phyloP scores from a whole-genome alignment of 208 protist genomes.

The Strigomonas oncopelti region DNA sequence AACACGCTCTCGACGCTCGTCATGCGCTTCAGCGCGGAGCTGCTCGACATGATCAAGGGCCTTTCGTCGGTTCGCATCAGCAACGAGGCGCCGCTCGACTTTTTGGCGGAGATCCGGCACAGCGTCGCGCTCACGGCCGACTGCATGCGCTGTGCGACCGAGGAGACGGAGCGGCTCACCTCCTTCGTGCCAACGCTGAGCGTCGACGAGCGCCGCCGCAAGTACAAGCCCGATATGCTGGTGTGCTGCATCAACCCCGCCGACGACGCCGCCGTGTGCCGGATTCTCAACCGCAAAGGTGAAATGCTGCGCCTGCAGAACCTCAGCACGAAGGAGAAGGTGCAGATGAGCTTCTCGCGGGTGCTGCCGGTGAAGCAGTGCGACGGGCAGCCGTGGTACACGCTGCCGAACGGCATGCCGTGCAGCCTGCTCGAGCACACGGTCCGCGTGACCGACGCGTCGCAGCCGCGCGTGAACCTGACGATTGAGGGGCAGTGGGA shows the following conservation, averaged over 20 bases:
- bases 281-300: conserved; percentile 4
- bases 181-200: conserved; percentile 63
- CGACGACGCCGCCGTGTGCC: conserved; percentile 5
- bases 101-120: conserved; percentile 71
- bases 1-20: conserved; percentile 62
- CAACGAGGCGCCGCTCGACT: conserved; percentile 69
- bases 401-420: conserved; percentile 59
- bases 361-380: conserved; percentile 83
- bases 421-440: conserved; percentile 81
- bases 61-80: conserved; percentile 67
- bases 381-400: conserved; percentile 60
- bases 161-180: conserved; percentile 27
- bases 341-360: conserved; percentile 27
- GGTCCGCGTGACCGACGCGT: conserved; percentile 42
- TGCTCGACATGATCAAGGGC: conserved; percentile 61
- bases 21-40: conserved; percentile 34
- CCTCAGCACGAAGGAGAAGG: conserved; percentile 16
- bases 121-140: conserved; percentile 58
- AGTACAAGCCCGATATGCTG: conserved; percentile 53
- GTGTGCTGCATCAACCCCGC: conserved; percentile 23
- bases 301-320: conserved; percentile 16
- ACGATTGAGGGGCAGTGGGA: conserved; percentile 74
- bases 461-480: conserved; percentile 21
- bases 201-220: conserved; percentile 39
- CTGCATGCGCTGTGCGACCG: conserved; percentile 22